Evolutionary conservation across 768 basidiomycete genomes (phyloP).

Genomic region (Tubosaeta sp.): DNA sequence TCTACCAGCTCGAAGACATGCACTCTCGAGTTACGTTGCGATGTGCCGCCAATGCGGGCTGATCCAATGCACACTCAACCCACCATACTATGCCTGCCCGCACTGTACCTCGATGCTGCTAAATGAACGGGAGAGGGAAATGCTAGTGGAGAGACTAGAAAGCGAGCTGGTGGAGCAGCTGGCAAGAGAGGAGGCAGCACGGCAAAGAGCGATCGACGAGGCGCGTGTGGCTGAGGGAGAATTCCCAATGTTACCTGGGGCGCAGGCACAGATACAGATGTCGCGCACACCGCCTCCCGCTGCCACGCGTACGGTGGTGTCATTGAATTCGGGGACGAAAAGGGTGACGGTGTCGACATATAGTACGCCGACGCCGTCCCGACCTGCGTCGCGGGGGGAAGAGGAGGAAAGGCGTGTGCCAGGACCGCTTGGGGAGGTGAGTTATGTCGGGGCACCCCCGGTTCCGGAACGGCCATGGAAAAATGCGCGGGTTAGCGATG

Average conservation of each 20-base stretch:
- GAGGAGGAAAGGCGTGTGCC: slow-evolving; percentile 39
- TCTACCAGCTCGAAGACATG: slow-evolving; percentile 49
- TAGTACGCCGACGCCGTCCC: slow-evolving; percentile 33
- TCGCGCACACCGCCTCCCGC: slow-evolving; percentile 25
- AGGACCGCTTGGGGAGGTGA: slow-evolving; percentile 35
- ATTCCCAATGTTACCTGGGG: slow-evolving; percentile 49
- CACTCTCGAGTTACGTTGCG: slow-evolving; percentile 51
- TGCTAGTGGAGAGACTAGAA: slow-evolving; percentile 43
- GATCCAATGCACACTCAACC: slow-evolving; percentile 56
- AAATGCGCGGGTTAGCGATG: slow-evolving; percentile 34
- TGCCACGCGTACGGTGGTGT: slow-evolving; percentile 55
- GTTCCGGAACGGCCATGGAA: slow-evolving; percentile 40
- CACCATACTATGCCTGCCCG: slow-evolving; percentile 52
- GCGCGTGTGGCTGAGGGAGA: slow-evolving; percentile 51
- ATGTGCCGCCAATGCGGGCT: slow-evolving; percentile 59
- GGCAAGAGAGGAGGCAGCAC: slow-evolving; percentile 45
- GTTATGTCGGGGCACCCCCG: slow-evolving; percentile 27
- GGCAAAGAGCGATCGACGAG: slow-evolving; percentile 43
- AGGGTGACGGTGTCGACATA: slow-evolving; percentile 54
- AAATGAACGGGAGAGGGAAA: slow-evolving; percentile 26
- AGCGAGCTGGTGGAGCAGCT: slow-evolving; percentile 40
- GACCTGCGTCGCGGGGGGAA: slow-evolving; percentile 34
- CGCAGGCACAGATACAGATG: slow-evolving; percentile 6
- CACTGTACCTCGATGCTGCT: slow-evolving; percentile 44
- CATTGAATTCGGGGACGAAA: slow-evolving; percentile 49